Percentiles rank a stretch among this genome's conserved stretches.
Conservation (phyloP, 495 filamentous ascomycete genomes). For the Neurospora terricola region DNA sequence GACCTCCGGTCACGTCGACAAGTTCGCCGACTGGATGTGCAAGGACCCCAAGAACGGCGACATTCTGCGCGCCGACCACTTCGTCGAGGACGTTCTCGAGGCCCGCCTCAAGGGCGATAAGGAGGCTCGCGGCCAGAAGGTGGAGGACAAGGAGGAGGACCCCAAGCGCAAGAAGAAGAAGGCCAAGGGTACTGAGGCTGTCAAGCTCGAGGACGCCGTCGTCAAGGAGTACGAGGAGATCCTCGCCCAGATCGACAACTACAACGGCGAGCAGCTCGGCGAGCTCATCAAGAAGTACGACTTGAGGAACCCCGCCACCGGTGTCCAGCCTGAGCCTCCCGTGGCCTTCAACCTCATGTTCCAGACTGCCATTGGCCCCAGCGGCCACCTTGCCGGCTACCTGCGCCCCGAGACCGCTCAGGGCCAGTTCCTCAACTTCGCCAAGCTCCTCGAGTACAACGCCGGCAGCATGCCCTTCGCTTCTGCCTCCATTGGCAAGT, state of each 20-base stretch:
- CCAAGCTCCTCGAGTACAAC: constrained; percentile 70
- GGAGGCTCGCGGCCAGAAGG: constrained; percentile 62
- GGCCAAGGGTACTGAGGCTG: constrained; percentile 44
- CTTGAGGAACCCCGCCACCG: constrained; percentile 55
- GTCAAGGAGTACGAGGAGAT: constrained; percentile 62
- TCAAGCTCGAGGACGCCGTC: constrained; percentile 59
- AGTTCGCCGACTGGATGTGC: constrained; percentile 99
- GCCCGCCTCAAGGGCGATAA: constrained; percentile 70
- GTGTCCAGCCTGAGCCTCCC: constrained; percentile 48
- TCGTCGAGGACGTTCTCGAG: constrained; percentile 90
- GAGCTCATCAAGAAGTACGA: constrained; percentile 62
- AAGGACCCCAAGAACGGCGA: constrained; percentile 97
- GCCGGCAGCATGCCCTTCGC: constrained; percentile 66
- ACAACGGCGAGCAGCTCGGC: constrained; percentile 59
- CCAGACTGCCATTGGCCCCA: constrained; percentile 61
- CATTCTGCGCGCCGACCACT: constrained; percentile 89
- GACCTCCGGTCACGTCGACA: constrained; percentile 94
- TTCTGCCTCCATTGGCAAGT: constrained; percentile 67
- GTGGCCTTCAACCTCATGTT: constrained; percentile 78
- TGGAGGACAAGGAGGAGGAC: constrained; percentile 52
- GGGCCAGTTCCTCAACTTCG: constrained; percentile 67
- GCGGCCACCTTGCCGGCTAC: constrained; percentile 47
- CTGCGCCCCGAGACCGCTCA: constrained; percentile 67
- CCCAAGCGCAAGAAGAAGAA: constrained; percentile 43
- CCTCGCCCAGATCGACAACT: constrained; percentile 70